A percentile compares a stretch with the other conserved stretches of the same genome.
Evolutionary conservation across 805 yeast genomes (phyloP).

Genomic region (Kodamaea nitidulidarum): DNA sequence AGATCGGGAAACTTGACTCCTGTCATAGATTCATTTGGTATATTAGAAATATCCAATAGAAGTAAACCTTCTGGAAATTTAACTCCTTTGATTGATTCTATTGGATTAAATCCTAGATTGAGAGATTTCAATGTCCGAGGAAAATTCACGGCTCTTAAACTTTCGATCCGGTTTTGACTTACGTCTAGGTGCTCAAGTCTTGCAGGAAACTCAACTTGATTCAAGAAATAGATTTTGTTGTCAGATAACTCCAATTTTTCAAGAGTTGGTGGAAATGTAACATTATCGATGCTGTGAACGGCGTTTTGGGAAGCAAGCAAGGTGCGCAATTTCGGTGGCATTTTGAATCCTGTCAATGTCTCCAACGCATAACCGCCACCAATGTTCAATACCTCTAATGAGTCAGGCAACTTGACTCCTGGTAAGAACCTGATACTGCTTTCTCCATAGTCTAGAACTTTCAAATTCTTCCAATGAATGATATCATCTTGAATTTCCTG

Average conservation of each 20-base stretch:
- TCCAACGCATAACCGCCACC: constrained; percentile 39
- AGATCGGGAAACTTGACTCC: constrained; percentile 44
- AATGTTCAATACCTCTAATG: constrained; percentile 34
- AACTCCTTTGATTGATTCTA: constrained; percentile 39
- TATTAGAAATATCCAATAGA: constrained; percentile 37
- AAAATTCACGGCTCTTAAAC: constrained; percentile 33
- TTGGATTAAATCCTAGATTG: constrained; percentile 36
- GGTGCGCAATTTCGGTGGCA: constrained; percentile 29
- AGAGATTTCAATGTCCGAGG: constrained; percentile 30
- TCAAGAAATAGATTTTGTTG: constrained; percentile 36
- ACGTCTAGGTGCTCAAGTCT: constrained; percentile 28
- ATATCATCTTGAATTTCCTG: constrained; percentile 37
- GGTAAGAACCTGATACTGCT: constrained; percentile 36
- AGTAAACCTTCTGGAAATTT: constrained; percentile 36
- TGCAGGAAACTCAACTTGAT: constrained; percentile 37
- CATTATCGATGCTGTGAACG: constrained; percentile 32
- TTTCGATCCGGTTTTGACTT: constrained; percentile 39
- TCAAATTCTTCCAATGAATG: constrained; percentile 30
- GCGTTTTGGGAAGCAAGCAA: constrained; percentile 34
- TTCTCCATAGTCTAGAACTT: constrained; percentile 34
- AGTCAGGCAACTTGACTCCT: constrained; percentile 37
- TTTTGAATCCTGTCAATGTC: constrained; percentile 36
- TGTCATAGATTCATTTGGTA: constrained; percentile 45
- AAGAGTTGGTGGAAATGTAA: constrained; percentile 31
- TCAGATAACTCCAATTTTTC: constrained; percentile 32